Conservation (phyloP, 768 basidiomycete species). For the Suillus occidentalis region DNA sequence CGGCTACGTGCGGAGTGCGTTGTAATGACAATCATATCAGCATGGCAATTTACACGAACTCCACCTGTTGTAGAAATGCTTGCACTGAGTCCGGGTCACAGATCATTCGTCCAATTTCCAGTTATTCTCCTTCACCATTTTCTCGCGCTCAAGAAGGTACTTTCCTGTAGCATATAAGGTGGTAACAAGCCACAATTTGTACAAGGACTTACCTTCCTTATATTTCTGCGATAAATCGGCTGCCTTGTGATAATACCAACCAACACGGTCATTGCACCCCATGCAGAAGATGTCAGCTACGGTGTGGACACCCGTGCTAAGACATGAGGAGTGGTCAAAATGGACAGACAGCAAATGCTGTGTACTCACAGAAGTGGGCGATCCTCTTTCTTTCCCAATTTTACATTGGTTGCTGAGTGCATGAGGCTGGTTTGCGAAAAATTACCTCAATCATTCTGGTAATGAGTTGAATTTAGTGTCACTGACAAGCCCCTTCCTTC, state of each 20-base stretch:
- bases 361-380: conserved; percentile 61
- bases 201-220: conserved; percentile 63
- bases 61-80: not conserved
- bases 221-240: conserved; percentile 78
- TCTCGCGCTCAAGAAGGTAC: conserved; percentile 79
- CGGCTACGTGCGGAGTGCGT: not conserved
- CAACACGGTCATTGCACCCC: conserved; percentile 75
- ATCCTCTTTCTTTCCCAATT: conserved; percentile 71
- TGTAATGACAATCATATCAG: not conserved
- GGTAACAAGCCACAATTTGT: not conserved
- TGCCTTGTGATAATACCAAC: conserved; percentile 85
- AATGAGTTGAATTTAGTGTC: conserved; percentile 1
- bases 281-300: conserved; percentile 81
- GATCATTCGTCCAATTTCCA: conserved; percentile 61
- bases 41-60: not conserved
- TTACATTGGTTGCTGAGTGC: conserved; percentile 76
- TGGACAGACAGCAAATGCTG: conserved; percentile 10
- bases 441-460: not conserved
- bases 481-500: conserved; percentile 82
- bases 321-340: not conserved
- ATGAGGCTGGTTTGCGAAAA: conserved; percentile 51
- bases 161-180: conserved; percentile 51
- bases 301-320: conserved; percentile 76
- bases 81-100: not conserved
- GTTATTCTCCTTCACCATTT: conserved; percentile 76